phyloP scores from a whole-genome alignment of 2,329 filamentous ascomycete species.

The Talaromyces sp. region DNA sequence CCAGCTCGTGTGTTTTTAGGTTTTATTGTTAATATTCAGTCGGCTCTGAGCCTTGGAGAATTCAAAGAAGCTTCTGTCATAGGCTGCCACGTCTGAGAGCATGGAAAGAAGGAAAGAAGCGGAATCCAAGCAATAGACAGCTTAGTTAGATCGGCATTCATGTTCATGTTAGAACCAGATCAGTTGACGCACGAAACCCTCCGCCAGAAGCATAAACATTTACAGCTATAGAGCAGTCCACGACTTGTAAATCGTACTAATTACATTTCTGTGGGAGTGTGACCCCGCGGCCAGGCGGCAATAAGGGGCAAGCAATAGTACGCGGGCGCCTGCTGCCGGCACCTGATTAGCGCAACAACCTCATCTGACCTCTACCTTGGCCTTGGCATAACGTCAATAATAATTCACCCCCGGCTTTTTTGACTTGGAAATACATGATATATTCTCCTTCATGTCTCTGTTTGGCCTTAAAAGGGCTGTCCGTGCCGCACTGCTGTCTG shows the following conservation, averaged over 20 bases:
- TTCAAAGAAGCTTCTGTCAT: not conserved
- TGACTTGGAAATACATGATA: not conserved
- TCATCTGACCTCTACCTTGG: constrained; percentile 9
- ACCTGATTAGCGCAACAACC: constrained; percentile 2
- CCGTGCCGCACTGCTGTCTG: not conserved
- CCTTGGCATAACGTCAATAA: not conserved
- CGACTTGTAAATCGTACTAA: not conserved
- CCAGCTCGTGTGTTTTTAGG: not conserved
- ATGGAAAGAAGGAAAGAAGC: not conserved
- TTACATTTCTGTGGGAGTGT: not conserved
- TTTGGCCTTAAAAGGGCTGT: not conserved
- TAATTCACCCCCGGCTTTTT: not conserved
- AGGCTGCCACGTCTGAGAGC: not conserved
- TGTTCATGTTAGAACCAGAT: not conserved
- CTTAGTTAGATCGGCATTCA: not conserved
- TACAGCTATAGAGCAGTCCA: not conserved
- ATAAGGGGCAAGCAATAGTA: not conserved
- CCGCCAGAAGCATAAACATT: not conserved
- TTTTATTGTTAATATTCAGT: not conserved
- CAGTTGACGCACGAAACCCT: not conserved
- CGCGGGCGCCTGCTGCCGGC: constrained; percentile 4
- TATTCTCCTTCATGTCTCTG: not conserved
- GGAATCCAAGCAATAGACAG: not conserved
- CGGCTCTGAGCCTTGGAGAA: not conserved
- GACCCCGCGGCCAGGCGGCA: not conserved